Conservation (phyloP, 1,139 yeast species). For the Saccharomyces hybrid region DNA sequence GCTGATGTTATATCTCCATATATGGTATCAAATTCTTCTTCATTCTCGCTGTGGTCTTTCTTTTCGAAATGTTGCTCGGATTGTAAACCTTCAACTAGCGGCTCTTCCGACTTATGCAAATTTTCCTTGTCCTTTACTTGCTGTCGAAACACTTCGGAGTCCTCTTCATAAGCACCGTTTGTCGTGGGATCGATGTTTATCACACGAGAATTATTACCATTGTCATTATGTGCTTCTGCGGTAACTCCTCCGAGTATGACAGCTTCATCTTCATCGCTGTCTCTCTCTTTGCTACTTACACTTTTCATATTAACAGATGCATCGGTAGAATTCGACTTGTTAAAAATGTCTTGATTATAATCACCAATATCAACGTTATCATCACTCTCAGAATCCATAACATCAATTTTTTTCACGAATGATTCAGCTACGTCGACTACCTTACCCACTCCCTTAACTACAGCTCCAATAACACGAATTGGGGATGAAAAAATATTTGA, state of each 20-base stretch:
- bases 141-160: not conserved
- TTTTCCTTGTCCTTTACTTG: slow-evolving; percentile 21
- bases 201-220: not conserved
- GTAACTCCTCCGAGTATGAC: not conserved
- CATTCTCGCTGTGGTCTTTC: not conserved
- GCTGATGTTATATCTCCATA: not conserved
- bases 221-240: not conserved
- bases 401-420: slow-evolving; percentile 14
- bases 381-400: slow-evolving; percentile 7
- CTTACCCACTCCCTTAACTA: slow-evolving; percentile 11
- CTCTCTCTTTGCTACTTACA: not conserved
- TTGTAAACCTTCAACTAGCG: slow-evolving; percentile 27
- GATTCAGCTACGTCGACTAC: slow-evolving; percentile 12
- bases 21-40: not conserved
- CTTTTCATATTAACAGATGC: not conserved
- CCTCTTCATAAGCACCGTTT: not conserved
- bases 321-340: not conserved
- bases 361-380: not conserved
- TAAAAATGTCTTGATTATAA: not conserved
- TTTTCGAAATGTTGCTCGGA: not conserved
- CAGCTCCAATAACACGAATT: slow-evolving; percentile 9
- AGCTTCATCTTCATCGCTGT: not conserved
- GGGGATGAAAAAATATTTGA: slow-evolving; percentile 12
- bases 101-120: slow-evolving; percentile 37
- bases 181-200: not conserved